These are phyloP conservation scores for Rhizophora mangle DNA, from an alignment of 345 rosid genomes.

Conservation along the genomic window DNA sequence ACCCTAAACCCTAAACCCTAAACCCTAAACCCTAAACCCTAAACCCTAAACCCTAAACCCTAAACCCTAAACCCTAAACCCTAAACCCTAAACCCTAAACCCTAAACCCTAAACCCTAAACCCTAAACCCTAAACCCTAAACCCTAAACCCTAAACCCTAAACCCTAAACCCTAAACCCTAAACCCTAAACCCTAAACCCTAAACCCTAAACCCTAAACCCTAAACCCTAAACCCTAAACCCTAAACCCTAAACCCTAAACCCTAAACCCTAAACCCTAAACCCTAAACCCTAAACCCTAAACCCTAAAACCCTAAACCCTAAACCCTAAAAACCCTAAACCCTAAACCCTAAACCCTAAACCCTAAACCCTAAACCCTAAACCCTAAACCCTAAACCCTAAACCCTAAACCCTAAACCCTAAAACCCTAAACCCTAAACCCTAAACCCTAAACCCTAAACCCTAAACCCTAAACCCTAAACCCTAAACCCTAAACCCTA, in stretches of 20 bases:
- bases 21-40: conserved; percentile 3
- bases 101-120: conserved; percentile 16
- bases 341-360: not conserved
- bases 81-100: too few relatives aligned
- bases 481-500: not conserved
- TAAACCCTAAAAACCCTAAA: not conserved
- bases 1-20: too few relatives aligned
- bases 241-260: too few relatives aligned
- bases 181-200: too few relatives aligned
- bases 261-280: too few relatives aligned
- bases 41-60: conserved; percentile 4
- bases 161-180: too few relatives aligned
- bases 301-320: not conserved
- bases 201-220: too few relatives aligned
- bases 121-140: not conserved
- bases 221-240: too few relatives aligned
- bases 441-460: not conserved
- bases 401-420: too few relatives aligned
- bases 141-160: too few relatives aligned
- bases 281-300: too few relatives aligned
- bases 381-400: not conserved
- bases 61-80: too few relatives aligned
- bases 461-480: not conserved
- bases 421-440: not conserved
- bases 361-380: not conserved